These are phyloP conservation scores for Diaporthe longicolla DNA, from an alignment of 2,329 filamentous ascomycete genomes.

Conservation along the genomic window DNA sequence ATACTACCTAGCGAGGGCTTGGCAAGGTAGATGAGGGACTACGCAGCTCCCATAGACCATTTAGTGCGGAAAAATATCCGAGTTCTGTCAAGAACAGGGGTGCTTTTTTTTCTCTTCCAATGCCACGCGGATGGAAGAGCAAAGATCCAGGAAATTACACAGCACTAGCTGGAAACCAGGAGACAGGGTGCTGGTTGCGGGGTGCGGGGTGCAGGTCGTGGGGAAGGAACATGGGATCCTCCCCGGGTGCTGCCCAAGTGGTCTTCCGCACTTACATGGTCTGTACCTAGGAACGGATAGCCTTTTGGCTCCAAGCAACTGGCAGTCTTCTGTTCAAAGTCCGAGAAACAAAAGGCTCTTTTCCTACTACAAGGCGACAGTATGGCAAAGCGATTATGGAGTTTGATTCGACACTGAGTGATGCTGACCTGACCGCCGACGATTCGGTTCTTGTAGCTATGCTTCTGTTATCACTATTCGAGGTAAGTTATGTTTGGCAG, in stretches of 20 bases:
- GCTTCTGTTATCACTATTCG: too few species aligned
- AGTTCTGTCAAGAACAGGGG: conserved; percentile 11
- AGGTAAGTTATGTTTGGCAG: too few species aligned
- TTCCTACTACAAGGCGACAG: neutral
- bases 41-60: neutral
- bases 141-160: neutral
- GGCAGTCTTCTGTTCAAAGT: too few species aligned
- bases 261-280: too few species aligned
- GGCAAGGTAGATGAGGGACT: neutral
- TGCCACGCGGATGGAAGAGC: neutral
- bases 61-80: conserved; percentile 18
- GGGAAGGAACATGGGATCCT: neutral
- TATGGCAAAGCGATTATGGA: too few species aligned
- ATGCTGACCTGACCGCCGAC: too few species aligned
- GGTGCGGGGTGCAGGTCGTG: neutral
- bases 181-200: neutral
- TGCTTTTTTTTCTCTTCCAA: neutral
- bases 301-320: too few species aligned
- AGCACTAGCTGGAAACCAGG: neutral
- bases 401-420: too few species aligned
- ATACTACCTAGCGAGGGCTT: neutral
- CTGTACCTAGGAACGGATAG: too few species aligned
- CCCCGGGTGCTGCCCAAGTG: too few species aligned
- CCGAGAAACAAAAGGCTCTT: too few species aligned
- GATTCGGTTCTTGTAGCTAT: too few species aligned